Evolutionary conservation across 345 rosid genomes (phyloP).

Genomic region (Syzygium grande): DNA sequence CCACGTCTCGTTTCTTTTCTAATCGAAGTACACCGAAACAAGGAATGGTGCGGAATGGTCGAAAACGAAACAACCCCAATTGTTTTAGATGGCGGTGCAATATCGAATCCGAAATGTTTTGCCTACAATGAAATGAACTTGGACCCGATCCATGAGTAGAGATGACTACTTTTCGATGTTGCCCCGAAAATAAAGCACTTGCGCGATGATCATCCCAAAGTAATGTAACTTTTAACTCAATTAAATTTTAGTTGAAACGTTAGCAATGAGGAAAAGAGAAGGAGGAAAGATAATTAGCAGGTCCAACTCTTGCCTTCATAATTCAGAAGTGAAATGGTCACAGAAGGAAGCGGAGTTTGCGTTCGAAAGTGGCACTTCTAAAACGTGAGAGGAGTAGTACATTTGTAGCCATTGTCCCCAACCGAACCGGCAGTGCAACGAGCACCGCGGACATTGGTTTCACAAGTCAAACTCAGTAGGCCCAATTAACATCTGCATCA

Average conservation of each 20-base stretch:
- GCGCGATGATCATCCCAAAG: not conserved
- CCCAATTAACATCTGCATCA: not conserved
- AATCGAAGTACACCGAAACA: not conserved
- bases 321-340: not conserved
- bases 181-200: not conserved
- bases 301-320: not conserved
- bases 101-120: not conserved
- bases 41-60: not conserved
- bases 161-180: not conserved
- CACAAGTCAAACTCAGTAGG: not conserved
- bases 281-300: not conserved
- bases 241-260: not conserved
- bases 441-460: not conserved
- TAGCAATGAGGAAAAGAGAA: rapidly evolving
- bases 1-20: not conserved
- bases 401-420: not conserved
- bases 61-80: not conserved
- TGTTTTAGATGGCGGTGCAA: too few relatives aligned
- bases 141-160: not conserved
- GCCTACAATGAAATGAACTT: not conserved
- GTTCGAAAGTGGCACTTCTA: not conserved
- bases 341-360: not conserved
- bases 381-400: not conserved
- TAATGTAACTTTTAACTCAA: not conserved
- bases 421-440: too few relatives aligned